Evolutionary conservation across 805 yeast species (phyloP), one percentile per base, ranked within the genome.

Genomic region (Metschnikowia matae): DNA sequence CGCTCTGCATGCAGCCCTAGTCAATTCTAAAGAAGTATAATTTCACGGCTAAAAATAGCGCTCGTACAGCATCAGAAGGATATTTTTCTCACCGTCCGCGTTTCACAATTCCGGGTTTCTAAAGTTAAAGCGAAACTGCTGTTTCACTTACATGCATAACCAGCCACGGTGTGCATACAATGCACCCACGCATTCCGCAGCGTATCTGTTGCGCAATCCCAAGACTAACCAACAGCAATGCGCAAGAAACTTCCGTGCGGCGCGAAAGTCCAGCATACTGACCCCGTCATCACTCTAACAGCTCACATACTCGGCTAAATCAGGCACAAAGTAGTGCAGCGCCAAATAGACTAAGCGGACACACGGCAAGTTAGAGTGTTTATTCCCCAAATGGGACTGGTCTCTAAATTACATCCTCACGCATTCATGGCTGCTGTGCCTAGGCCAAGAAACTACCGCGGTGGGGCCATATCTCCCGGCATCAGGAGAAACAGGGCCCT

Each of bases 221-320:
- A 18, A 18, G 36, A 8, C 23, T 31, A 11, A 6, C 33, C 11
- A 32, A 20, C 36, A 15, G 38, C 45, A 32, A 33, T 33, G 45
- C 45, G 29, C 18, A 18, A 34, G 38, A 20, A 17, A 33, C 45
- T 32, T 32, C 38, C 23, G 38, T 42, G 45, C 45, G 23, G 45
- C 38, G 38, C 20, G 20, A 8, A 21, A 23, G 13, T 20, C 34
- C 31, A n/a, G 38, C 38, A 20, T 2, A 11, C 18, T 6, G 15
- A 3, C 20, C 20, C 45, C 38, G 31, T 42, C 45, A 33, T 33
- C 45, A 8, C 26, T 8, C 31, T 14, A 42, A 32, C 45, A 6
- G 13, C 38, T 20, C 31, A 20, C 21, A 21, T 39, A 39, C 44
- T 41, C 44, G 44, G 44, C 44, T 41, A 41, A 41, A 41, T 31